Evolutionary conservation across 257 asterid genomes (phyloP).

Genomic region (Craterostigma plantagineum): DNA sequence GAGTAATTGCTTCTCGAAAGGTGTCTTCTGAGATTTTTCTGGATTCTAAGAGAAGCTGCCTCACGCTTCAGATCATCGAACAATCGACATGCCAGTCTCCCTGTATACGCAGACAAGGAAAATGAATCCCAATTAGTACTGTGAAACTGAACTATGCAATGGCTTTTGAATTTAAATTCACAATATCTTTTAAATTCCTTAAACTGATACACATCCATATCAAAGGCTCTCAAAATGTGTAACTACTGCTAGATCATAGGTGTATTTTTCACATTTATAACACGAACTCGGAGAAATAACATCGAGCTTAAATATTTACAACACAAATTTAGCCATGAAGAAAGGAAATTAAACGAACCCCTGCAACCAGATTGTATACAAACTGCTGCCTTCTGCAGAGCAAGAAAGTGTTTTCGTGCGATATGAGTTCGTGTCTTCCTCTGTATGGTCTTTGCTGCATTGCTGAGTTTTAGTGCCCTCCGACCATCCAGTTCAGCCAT

Average conservation of each 20-base stretch:
- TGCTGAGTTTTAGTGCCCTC: slow-evolving; percentile 57
- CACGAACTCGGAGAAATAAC: too few species aligned
- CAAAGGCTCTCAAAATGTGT: too few species aligned
- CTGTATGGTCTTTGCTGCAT: slow-evolving; percentile 78
- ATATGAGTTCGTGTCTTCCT: slow-evolving; percentile 60
- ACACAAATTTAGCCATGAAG: not conserved
- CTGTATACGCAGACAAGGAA: slow-evolving; percentile 21
- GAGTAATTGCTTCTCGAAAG: slow-evolving; percentile 42
- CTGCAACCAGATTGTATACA: slow-evolving; percentile 62
- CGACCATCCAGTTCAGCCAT: slow-evolving; percentile 96
- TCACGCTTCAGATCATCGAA: slow-evolving; percentile 39
- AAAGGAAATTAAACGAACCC: slow-evolving; percentile 31
- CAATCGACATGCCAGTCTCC: slow-evolving; percentile 53
- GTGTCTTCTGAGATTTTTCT: slow-evolving; percentile 65
- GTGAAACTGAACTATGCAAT: too few species aligned
- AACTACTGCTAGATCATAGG: too few species aligned
- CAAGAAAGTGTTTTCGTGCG: slow-evolving; percentile 53
- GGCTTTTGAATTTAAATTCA: too few species aligned
- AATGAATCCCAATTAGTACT: not conserved
- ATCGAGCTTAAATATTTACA: too few species aligned
- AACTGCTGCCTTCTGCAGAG: slow-evolving; percentile 62
- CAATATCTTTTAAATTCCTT: too few species aligned
- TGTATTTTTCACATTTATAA: too few species aligned
- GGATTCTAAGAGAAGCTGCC: slow-evolving; percentile 72
- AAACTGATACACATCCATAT: too few species aligned